Percentiles rank a stretch among this genome's conserved stretches.
Conservation (phyloP, 176 grass and related monocot genomes). For the Paspalum notatum region DNA sequence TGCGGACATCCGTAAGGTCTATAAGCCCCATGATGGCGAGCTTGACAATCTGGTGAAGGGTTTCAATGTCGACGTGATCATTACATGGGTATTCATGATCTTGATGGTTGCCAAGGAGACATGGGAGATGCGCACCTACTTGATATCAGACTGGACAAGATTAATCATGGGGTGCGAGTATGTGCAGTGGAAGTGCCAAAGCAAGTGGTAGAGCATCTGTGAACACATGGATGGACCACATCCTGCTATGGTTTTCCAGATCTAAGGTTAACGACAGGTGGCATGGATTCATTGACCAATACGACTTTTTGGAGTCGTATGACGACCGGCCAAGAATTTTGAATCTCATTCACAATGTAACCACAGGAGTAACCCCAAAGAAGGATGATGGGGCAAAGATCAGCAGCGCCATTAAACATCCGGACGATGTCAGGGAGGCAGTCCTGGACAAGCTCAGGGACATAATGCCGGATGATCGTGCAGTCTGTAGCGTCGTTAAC, state of each 20-base stretch:
- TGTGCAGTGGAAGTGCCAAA: neutral
- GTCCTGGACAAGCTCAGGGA: neutral
- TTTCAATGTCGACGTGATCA: neutral
- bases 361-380: neutral
- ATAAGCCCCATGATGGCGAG: neutral
- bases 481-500: neutral
- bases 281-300: neutral
- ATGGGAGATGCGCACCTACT: neutral
- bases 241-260: neutral
- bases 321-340: neutral
- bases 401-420: neutral
- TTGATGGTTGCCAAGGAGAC: neutral
- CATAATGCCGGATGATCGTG: too few relatives aligned
- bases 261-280: neutral
- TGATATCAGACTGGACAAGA: neutral
- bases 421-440: rapidly evolving
- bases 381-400: conserved; percentile 16
- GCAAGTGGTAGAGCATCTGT: rapidly evolving
- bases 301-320: neutral
- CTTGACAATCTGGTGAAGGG: neutral
- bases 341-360: neutral
- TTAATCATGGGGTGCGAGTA: neutral
- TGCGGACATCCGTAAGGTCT: neutral
- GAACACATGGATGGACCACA: neutral
- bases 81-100: neutral